A percentile compares a stretch with the other conserved stretches of the same genome.
Conservation (phyloP, 352 stramenopile species). For the Phytophthora pisi region DNA sequence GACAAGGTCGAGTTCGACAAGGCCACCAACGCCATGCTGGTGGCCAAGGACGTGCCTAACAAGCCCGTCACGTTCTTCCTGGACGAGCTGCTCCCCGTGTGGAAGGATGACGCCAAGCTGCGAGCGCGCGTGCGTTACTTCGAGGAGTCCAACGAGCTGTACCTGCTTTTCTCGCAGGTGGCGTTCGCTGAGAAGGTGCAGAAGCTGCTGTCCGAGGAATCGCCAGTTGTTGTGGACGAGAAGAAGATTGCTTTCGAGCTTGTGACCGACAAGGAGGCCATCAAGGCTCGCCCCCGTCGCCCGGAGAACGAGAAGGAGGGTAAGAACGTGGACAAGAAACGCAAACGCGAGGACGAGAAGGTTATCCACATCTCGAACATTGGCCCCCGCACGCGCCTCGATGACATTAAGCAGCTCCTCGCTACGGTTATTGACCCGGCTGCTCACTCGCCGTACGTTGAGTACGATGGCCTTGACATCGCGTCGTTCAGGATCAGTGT, state of each 20-base stretch:
- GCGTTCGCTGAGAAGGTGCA: constrained; percentile 68
- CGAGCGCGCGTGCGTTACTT: constrained; percentile 76
- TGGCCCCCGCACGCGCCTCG: constrained; percentile 64
- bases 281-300: constrained; percentile 70
- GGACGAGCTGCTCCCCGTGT: constrained; percentile 73
- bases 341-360: constrained; percentile 79
- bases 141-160: constrained; percentile 68
- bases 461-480: constrained; percentile 79
- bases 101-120: constrained; percentile 69
- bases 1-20: constrained; percentile 88
- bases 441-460: constrained; percentile 71
- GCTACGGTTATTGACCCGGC: constrained; percentile 52
- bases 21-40: constrained; percentile 77
- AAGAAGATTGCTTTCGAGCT: constrained; percentile 76
- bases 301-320: constrained; percentile 39
- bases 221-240: constrained; percentile 62
- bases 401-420: constrained; percentile 88
- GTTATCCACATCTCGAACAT: constrained; percentile 86
- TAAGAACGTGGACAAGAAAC: constrained; percentile 74
- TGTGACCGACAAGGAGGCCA: constrained; percentile 73
- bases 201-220: constrained; percentile 44
- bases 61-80: constrained; percentile 77
- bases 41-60: constrained; percentile 80
- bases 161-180: constrained; percentile 80
- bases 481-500: constrained; percentile 74